Conservation (phyloP, 2,329 filamentous ascomycete genomes). For the Ascochyta viciae-villosae region DNA sequence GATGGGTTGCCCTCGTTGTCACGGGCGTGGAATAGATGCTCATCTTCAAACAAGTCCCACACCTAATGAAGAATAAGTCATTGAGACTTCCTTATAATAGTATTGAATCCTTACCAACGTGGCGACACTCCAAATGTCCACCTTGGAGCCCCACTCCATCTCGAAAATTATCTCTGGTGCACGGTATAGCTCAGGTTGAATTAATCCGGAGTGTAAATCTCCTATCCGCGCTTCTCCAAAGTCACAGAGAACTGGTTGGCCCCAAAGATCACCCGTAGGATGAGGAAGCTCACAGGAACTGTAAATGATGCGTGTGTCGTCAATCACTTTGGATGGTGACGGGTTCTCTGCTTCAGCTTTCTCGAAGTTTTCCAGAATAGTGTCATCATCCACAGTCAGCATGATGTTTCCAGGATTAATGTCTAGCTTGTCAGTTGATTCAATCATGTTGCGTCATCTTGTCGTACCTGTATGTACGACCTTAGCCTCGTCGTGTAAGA, state of each 20-base stretch:
- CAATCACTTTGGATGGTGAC: constrained; percentile 49
- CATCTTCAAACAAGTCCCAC: constrained; percentile 50
- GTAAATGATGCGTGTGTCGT: constrained; percentile 30
- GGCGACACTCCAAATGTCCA: constrained; percentile 52
- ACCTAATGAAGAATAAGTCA: constrained; percentile 29
- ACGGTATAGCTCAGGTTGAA: constrained; percentile 51
- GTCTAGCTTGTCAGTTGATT: constrained; percentile 39
- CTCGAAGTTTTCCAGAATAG: constrained; percentile 49
- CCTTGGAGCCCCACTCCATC: constrained; percentile 46
- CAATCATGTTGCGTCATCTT: constrained; percentile 18
- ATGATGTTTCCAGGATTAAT: constrained; percentile 56
- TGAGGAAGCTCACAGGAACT: constrained; percentile 38
- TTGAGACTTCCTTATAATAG: constrained; percentile 16
- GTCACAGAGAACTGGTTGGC: constrained; percentile 48
- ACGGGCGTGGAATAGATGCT: constrained; percentile 42
- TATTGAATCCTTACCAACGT: constrained; percentile 42
- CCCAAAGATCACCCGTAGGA: constrained; percentile 37
- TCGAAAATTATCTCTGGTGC: constrained; percentile 51
- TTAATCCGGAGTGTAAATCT: constrained; percentile 36
- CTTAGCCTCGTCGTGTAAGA: constrained; percentile 54
- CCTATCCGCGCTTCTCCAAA: constrained; percentile 47
- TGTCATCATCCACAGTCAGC: constrained; percentile 45
- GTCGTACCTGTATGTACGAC: constrained; percentile 55
- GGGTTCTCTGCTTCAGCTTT: constrained; percentile 47
- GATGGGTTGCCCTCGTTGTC: constrained; percentile 33